phyloP scores from a whole-genome alignment of 495 filamentous ascomycete species.

The Penicillium manginii region DNA sequence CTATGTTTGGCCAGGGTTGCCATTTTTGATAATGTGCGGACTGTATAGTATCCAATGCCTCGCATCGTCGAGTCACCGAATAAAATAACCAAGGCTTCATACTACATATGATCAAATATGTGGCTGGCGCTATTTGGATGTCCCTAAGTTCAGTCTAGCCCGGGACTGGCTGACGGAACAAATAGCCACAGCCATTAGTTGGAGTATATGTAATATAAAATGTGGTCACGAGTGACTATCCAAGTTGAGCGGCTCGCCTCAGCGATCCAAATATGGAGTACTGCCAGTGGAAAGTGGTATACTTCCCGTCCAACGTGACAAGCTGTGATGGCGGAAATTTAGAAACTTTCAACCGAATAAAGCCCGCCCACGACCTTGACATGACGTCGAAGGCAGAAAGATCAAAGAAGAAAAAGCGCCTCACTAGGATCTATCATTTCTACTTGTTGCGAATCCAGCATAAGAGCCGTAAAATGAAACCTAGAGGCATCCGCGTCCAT shows the following conservation, averaged over 20 bases:
- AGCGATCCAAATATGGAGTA: neutral
- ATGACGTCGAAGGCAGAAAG: constrained; percentile 11
- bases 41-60: neutral
- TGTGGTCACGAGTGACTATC: too few relatives aligned
- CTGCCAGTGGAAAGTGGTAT: neutral
- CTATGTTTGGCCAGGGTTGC: neutral
- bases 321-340: neutral
- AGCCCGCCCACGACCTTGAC: constrained; percentile 1
- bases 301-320: neutral
- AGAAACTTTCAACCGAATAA: neutral
- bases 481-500: neutral
- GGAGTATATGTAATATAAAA: neutral
- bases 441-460: neutral
- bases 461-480: neutral
- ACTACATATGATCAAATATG: too few relatives aligned
- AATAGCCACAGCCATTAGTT: neutral
- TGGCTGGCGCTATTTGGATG: too few relatives aligned
- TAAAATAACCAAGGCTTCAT: too few relatives aligned
- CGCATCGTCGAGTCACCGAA: neutral
- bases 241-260: neutral
- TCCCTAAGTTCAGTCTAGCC: neutral
- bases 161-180: neutral
- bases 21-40: neutral
- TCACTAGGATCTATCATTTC: too few relatives aligned
- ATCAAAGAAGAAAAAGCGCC: neutral